Percentiles rank a stretch among this genome's conserved stretches.
These are phyloP conservation scores for Luvunga scandens DNA, from an alignment of 345 rosid genomes.

Conservation along the genomic window DNA sequence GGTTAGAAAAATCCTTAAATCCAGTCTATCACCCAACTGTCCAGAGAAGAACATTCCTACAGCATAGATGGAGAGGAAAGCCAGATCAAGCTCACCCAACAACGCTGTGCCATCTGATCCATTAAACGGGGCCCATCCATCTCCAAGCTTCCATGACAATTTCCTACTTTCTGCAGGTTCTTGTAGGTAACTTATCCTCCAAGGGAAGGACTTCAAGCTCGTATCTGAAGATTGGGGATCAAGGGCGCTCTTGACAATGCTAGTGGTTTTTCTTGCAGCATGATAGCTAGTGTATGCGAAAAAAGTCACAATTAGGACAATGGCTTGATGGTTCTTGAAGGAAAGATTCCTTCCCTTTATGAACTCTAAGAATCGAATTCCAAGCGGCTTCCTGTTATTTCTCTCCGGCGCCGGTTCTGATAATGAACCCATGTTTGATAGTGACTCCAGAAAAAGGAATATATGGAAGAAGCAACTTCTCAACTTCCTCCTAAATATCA, in stretches of 20 bases:
- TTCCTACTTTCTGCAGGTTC: slow-evolving; percentile 26
- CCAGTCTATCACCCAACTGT: slow-evolving; percentile 84
- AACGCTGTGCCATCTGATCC: slow-evolving; percentile 63
- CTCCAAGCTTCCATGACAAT: slow-evolving; percentile 34
- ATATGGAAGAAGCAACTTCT: neutral
- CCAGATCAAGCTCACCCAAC: slow-evolving; percentile 87
- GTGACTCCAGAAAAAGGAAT: neutral
- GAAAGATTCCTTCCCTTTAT: slow-evolving; percentile 51
- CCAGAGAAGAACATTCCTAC: slow-evolving; percentile 89
- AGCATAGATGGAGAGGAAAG: slow-evolving; percentile 79
- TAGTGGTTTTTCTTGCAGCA: slow-evolving; percentile 81
- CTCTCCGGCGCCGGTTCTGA: slow-evolving; percentile 24
- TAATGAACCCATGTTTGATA: slow-evolving; percentile 50
- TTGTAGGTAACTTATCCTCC: slow-evolving; percentile 26
- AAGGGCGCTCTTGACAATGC: slow-evolving; percentile 87
- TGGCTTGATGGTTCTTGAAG: slow-evolving; percentile 59
- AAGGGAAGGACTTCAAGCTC: slow-evolving; percentile 34
- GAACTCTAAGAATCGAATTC: slow-evolving; percentile 56
- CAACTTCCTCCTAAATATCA: slow-evolving; percentile 11
- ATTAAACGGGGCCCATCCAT: slow-evolving; percentile 92
- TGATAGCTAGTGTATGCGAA: slow-evolving; percentile 81
- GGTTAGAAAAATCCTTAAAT: slow-evolving; percentile 74
- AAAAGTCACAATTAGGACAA: slow-evolving; percentile 84
- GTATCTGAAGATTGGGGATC: slow-evolving; percentile 58
- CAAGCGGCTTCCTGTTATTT: slow-evolving; percentile 49